Evolutionary conservation across 2,329 filamentous ascomycete genomes (phyloP), one percentile per base, ranked within the genome.

Genomic region (Dactylonectria macrodidyma): DNA sequence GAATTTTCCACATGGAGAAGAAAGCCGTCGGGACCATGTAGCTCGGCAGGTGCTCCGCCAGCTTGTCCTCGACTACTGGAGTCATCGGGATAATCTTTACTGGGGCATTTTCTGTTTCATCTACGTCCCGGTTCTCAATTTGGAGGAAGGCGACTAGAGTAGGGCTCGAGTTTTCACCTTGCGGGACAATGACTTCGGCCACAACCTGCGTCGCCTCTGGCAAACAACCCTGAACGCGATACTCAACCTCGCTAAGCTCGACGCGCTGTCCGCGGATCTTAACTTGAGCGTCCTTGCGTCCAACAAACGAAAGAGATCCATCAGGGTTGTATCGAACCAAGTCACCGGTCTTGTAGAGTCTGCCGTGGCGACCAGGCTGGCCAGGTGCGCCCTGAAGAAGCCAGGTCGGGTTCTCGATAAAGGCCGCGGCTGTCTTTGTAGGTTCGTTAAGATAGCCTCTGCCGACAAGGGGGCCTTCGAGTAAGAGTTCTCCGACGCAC

Each of bases 221-320:
- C 2, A 64, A 2, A n/a, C 0, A n/a, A n/a, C 26, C 51, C 26
- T 60, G 44, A 10, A 76, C 50, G 1, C 63, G 59, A 5, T 70
- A 41, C 47, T 77, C 76, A 10, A 78, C 30, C 14, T 78, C 78
- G 1, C 66, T 71, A 5, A 87, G 80, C 77, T 87, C 90, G 52
- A 89, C 81, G 52, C 88, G 78, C 66, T 85, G 89, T 9, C 90
- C 90, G 14, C 84, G 82, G 8, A 90, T 77, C 76, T 90, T 90
- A 51, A 90, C 83, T 72, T 90, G 88, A 0, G 81, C 82, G 68
- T 90, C 88, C 68, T 87, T 88, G 12, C 88, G 81, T 41, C 87
- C 87, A 38, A 87, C 71, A 56, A 82, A 86, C 0, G 79, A 69
- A 6, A 87, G 71, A 33, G 73, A 74, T 1, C 83, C 82, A 52